Evolutionary conservation across 2,329 filamentous ascomycete species (phyloP).

Genomic region (Epichloe sibirici): DNA sequence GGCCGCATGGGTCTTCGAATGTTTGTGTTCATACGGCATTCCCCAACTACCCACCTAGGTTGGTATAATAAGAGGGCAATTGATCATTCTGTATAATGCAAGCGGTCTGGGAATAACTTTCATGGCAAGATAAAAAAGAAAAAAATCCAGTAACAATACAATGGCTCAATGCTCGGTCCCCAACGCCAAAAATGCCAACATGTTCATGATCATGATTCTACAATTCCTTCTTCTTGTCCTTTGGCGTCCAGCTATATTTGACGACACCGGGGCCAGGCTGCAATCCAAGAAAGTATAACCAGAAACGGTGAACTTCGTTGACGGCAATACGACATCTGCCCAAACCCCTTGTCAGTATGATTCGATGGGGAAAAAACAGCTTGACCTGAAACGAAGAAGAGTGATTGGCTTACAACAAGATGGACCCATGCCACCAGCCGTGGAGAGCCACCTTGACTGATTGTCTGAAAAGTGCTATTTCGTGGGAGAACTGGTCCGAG

Average conservation of each 20-base stretch:
- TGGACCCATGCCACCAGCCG: slow-evolving; percentile 59
- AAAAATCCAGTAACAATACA: background rate
- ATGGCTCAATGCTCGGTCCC: background rate
- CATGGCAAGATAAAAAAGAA: background rate
- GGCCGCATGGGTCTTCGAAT: background rate
- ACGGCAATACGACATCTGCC: slow-evolving; percentile 2
- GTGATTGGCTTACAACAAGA: slow-evolving; percentile 49
- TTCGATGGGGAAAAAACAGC: background rate
- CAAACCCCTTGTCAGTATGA: background rate
- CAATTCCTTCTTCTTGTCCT: slow-evolving; percentile 5
- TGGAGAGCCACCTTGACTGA: slow-evolving; percentile 54
- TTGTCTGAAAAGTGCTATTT: slow-evolving; percentile 50
- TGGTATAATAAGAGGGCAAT: too few species aligned
- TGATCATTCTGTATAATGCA: too few species aligned
- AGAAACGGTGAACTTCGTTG: background rate
- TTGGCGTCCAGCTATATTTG: slow-evolving; percentile 6
- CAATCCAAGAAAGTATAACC: slow-evolving; percentile 7
- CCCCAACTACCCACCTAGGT: background rate
- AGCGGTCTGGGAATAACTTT: too few species aligned
- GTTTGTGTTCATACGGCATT: background rate
- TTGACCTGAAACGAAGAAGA: background rate
- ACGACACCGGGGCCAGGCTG: slow-evolving; percentile 4
- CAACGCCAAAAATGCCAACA: background rate
- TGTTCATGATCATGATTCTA: background rate
- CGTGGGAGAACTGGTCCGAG: slow-evolving; percentile 47